Base-by-base conservation (phyloP, 306 rosid genomes). In the Acacia acuminata region DNA sequence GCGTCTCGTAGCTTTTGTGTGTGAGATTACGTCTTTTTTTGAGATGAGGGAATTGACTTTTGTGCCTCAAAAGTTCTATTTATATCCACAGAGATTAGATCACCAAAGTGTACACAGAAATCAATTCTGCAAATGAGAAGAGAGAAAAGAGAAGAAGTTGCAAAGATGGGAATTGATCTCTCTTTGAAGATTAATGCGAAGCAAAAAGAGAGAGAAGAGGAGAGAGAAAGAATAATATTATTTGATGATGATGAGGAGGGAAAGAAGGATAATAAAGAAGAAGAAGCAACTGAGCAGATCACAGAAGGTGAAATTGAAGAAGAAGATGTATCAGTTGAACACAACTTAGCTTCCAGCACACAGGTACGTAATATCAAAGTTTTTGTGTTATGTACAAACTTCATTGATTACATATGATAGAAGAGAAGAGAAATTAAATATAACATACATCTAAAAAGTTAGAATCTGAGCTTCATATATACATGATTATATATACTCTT, bases 41-140 rank as follows among this genome's bases (percentile, higher is more conserved):
- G 11, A 32, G 20, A 6, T 13, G 70, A 81, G 85, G 78, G 89
- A 56, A 85, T 85, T 95, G 98, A 95, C 98, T 95, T 91, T 86
- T 91, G 97, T 92, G 95, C 97, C 97, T 91, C 89, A 89, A 90
- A 93, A 88, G 85, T 55, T 73, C 90, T 88, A 86, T 86, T 71
- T 81, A 82, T 76, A 84, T 84, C 79, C 19, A 66, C 22, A 63
- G 27, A 69, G n/a, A 61, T 24, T 25, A 61, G 67, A 71, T 69
- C 76, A 83, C n/a, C 81, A 80, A 81, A 81, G 13, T 30, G 58
- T 51, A 17, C 53, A 48, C 70, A 73, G 74, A 70, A 77, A 79
- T 73, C 89, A 3, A 19, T 51, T 51, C 83, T 86, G 25, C 74
- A 76, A 12, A 66, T 88, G 86, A 88, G 82, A 44, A 87, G 77